These are phyloP conservation scores for Boletus calvinii DNA, from an alignment of 1,284 basidiomycete species.

Conservation along the genomic window DNA sequence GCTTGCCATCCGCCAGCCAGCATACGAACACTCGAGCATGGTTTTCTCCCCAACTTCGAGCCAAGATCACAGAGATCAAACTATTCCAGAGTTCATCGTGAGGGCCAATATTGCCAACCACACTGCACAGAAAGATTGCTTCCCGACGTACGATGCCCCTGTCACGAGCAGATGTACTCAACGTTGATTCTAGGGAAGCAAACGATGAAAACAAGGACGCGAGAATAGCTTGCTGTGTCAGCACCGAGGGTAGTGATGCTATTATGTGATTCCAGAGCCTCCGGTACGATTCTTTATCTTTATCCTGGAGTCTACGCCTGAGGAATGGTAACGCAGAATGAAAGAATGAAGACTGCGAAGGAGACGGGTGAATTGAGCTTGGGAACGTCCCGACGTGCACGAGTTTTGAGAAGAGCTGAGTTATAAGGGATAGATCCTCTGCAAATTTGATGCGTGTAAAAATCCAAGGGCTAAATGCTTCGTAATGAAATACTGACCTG, in stretches of 20 bases:
- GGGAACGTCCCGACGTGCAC: constrained; percentile 67
- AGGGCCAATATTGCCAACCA: constrained; percentile 50
- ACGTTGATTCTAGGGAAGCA: constrained; percentile 25
- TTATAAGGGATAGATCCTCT: constrained; percentile 37
- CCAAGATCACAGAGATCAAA: constrained; percentile 48
- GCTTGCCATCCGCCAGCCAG: constrained; percentile 51
- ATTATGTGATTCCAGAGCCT: constrained; percentile 52
- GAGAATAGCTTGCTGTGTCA: constrained; percentile 56
- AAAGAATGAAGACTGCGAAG: constrained; percentile 69
- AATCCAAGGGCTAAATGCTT: background rate
- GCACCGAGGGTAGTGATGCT: constrained; percentile 48
- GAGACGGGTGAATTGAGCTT: constrained; percentile 41
- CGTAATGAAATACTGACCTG: constrained; percentile 32
- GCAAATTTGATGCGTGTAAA: constrained; percentile 14
- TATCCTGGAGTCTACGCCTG: constrained; percentile 39
- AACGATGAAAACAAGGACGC: constrained; percentile 57
- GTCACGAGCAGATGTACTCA: constrained; percentile 28
- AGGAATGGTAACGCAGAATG: constrained; percentile 47
- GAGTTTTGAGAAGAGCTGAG: constrained; percentile 62
- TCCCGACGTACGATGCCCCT: constrained; percentile 52
- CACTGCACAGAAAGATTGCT: constrained; percentile 43
- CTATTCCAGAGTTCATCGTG: constrained; percentile 53
- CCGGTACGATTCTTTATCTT: constrained; percentile 39
- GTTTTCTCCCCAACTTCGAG: constrained; percentile 56
- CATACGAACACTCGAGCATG: constrained; percentile 63